Conservation (phyloP, 306 rosid genomes). For the Cercis canadensis region DNA sequence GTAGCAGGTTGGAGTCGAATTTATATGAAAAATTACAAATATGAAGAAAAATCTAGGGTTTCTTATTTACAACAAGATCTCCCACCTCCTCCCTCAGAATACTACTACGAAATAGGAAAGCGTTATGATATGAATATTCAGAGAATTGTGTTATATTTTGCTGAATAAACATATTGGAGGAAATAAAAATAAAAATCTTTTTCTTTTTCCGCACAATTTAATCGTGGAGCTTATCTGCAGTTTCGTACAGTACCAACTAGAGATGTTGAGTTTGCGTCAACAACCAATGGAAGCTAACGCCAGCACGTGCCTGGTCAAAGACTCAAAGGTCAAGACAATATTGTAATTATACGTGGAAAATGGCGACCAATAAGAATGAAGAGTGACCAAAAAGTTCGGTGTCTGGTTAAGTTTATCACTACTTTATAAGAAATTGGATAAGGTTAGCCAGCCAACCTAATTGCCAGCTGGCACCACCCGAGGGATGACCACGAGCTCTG, state of each 20-base stretch:
- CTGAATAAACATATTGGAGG: slow-evolving; percentile 3
- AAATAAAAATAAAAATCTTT: slow-evolving; percentile 11
- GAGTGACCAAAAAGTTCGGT: neutral
- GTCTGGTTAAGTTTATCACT: slow-evolving; percentile 4
- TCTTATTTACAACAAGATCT: slow-evolving; percentile 52
- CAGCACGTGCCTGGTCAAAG: slow-evolving; percentile 28
- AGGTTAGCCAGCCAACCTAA: slow-evolving; percentile 43
- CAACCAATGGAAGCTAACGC: slow-evolving; percentile 33
- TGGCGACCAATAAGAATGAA: slow-evolving; percentile 11
- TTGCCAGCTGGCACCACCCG: slow-evolving; percentile 54
- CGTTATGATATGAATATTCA: slow-evolving; percentile 48
- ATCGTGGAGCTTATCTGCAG: slow-evolving; percentile 48
- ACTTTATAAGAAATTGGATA: slow-evolving; percentile 46
- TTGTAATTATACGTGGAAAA: neutral
- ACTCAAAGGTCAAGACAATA: neutral
- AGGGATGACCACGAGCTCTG: slow-evolving; percentile 46
- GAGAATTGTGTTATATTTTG: slow-evolving; percentile 31
- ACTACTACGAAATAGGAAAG: slow-evolving; percentile 39
- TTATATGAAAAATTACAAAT: slow-evolving; percentile 25
- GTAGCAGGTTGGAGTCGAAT: slow-evolving; percentile 40
- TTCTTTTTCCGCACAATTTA: slow-evolving; percentile 38
- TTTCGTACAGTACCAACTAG: slow-evolving; percentile 18
- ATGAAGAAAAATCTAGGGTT: slow-evolving; percentile 49
- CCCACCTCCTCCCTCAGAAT: slow-evolving; percentile 23
- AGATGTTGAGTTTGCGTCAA: slow-evolving; percentile 9